phyloP scores from a whole-genome alignment of 192 early-diverging fungal species.

The Dispira parvispora region DNA sequence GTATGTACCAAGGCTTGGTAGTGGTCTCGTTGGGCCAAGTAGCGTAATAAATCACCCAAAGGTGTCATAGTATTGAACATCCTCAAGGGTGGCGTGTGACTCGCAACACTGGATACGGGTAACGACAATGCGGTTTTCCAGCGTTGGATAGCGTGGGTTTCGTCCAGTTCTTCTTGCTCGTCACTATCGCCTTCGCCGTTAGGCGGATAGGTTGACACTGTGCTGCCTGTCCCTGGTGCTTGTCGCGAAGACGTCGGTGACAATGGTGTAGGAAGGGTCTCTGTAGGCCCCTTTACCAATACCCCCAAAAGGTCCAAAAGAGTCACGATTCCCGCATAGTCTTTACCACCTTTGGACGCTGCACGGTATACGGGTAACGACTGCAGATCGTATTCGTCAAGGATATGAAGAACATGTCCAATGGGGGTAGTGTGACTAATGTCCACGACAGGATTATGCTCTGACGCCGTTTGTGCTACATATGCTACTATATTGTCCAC shows the following conservation, averaged over 20 bases:
- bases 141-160: background rate
- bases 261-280: background rate
- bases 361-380: too few species aligned
- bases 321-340: background rate
- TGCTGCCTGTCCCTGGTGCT: background rate
- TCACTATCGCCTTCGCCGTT: background rate
- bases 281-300: background rate
- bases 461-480: too few species aligned
- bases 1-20: background rate
- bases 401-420: too few species aligned
- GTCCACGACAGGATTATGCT: too few species aligned
- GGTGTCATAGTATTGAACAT: background rate
- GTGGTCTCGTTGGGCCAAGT: slow-evolving; percentile 2
- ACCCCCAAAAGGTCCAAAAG: background rate
- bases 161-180: background rate
- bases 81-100: background rate
- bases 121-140: background rate
- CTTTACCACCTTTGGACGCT: background rate
- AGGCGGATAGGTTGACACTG: background rate
- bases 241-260: background rate
- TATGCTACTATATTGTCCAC: too few species aligned
- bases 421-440: too few species aligned
- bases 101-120: background rate
- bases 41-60: background rate
- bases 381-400: too few species aligned